These are phyloP conservation scores for Sarcomyxa edulis DNA, from an alignment of 768 basidiomycete species.

Conservation along the genomic window DNA sequence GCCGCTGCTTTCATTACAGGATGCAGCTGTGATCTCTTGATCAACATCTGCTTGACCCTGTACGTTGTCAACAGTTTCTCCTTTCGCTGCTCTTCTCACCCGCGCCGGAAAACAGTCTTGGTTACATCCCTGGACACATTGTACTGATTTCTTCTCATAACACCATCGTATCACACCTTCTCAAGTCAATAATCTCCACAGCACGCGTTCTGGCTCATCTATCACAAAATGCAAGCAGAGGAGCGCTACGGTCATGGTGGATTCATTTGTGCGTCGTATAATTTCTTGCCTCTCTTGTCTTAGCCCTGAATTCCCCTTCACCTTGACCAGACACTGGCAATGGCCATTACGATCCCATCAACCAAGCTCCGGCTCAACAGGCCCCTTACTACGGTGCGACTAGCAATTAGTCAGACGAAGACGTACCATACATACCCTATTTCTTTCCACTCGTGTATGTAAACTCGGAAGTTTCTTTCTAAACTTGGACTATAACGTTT, in stretches of 20 bases:
- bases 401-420: too few relatives aligned
- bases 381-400: constrained; percentile 15
- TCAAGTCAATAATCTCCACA: constrained; percentile 14
- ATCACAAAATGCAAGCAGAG: constrained; percentile 85
- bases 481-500: too few relatives aligned
- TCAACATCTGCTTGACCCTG: constrained; percentile 78
- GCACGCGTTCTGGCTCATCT: constrained; percentile 88
- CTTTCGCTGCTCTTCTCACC: neutral
- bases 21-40: constrained; percentile 81
- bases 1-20: constrained; percentile 73
- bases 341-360: constrained; percentile 19
- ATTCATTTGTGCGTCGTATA: constrained; percentile 60
- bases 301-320: neutral
- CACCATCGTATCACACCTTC: too few relatives aligned
- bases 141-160: constrained; percentile 11
- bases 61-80: constrained; percentile 22
- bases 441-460: too few relatives aligned
- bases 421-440: too few relatives aligned
- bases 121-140: constrained; percentile 66
- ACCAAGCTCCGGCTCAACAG: constrained; percentile 13
- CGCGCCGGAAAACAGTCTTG: constrained; percentile 64
- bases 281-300: neutral
- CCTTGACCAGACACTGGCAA: constrained; percentile 19
- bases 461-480: too few relatives aligned
- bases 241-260: constrained; percentile 75